These are phyloP conservation scores for Leptographium procerum DNA, from an alignment of 2,329 filamentous ascomycete species.

Conservation along the genomic window DNA sequence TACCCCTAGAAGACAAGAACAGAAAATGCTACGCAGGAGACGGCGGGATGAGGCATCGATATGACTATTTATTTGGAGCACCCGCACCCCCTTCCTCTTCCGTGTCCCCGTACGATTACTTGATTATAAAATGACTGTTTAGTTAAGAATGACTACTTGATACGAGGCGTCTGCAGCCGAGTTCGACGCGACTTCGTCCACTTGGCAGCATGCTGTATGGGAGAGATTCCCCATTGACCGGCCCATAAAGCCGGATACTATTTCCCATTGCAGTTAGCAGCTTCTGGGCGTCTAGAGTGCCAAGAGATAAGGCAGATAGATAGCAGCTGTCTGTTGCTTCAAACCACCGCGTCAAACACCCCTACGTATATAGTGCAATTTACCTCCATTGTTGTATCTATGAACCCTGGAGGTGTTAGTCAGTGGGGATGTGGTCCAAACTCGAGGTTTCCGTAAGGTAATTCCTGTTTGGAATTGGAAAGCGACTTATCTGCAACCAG, in stretches of 20 bases:
- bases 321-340: background rate
- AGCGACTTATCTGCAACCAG: background rate
- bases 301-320: background rate
- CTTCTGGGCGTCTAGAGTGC: background rate
- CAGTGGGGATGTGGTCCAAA: background rate
- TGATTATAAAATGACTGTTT: background rate
- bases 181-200: background rate
- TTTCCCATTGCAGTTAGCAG: background rate
- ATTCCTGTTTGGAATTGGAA: background rate
- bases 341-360: background rate
- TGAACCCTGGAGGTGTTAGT: background rate
- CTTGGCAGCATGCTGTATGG: background rate
- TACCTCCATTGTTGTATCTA: background rate
- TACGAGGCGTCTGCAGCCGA: background rate
- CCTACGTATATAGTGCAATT: background rate
- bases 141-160: background rate
- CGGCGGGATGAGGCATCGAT: background rate
- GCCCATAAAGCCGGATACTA: background rate
- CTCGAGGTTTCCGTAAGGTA: background rate
- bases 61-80: background rate
- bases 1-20: background rate
- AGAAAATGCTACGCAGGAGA: background rate
- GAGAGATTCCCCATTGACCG: background rate
- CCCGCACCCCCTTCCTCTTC: background rate
- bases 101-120: too few relatives aligned